A percentile compares a stretch with the other conserved stretches of the same genome.
These are phyloP conservation scores for Cordyceps cicadae DNA, from an alignment of 2,329 filamentous ascomycete species.

Conservation along the genomic window DNA sequence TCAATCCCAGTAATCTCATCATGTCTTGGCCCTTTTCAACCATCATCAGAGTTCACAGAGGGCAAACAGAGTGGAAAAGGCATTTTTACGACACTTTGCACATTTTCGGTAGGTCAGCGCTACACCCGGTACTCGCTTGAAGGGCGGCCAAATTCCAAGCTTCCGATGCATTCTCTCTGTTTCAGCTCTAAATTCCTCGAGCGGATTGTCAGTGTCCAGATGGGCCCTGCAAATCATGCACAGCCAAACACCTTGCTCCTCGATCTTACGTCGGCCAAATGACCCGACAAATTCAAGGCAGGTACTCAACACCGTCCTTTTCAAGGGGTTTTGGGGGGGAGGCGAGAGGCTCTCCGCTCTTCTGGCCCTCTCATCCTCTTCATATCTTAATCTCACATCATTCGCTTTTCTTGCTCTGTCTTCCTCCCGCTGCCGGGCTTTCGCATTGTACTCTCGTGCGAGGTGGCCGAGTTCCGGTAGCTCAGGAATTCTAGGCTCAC, in stretches of 20 bases:
- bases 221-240: slow-evolving; percentile 14
- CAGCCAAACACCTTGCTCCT: slow-evolving; percentile 15
- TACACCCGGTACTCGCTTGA: slow-evolving; percentile 6
- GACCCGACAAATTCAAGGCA: background rate
- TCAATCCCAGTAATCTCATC: background rate
- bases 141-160: slow-evolving; percentile 13
- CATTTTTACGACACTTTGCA: slow-evolving; percentile 8
- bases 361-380: background rate
- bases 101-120: slow-evolving; percentile 13
- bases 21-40: background rate
- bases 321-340: background rate
- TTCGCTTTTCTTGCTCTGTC: background rate
- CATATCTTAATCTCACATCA: background rate
- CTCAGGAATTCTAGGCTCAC: background rate
- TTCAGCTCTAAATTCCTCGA: background rate
- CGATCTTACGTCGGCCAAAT: background rate
- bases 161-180: background rate
- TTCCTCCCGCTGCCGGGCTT: background rate
- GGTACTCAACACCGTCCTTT: background rate
- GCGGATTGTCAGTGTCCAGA: slow-evolving; percentile 6
- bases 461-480: background rate
- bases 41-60: background rate
- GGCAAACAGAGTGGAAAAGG: slow-evolving; percentile 13
- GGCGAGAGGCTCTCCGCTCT: background rate
- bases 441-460: background rate